Percentiles rank a stretch among this genome's conserved stretches.
These are phyloP conservation scores for Dittrichia graveolens DNA, from an alignment of 129 eudicot genomes.

Conservation along the genomic window DNA sequence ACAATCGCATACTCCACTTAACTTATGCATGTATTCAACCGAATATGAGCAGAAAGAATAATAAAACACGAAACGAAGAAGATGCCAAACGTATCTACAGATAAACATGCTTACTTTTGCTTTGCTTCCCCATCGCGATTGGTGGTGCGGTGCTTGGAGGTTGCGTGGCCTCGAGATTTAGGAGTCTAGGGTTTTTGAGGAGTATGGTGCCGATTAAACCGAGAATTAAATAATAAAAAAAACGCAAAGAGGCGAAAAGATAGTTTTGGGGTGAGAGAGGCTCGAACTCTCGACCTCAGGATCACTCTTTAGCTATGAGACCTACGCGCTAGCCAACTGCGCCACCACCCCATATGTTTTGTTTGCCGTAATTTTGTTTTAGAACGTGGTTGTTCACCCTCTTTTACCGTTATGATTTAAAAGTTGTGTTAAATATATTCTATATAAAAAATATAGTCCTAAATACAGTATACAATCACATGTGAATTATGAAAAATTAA, in stretches of 20 bases:
- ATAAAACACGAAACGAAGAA: not conserved
- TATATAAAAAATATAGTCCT: too few relatives aligned
- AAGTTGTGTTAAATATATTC: too few relatives aligned
- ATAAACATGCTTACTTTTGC: constrained; percentile 65
- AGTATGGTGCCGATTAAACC: not conserved
- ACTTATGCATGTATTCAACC: not conserved
- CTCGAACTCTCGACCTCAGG: constrained; percentile 82
- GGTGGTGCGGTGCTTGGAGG: not conserved
- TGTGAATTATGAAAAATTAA: too few relatives aligned
- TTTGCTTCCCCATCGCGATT: constrained; percentile 68
- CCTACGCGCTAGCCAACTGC: constrained; percentile 99
- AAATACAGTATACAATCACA: too few relatives aligned
- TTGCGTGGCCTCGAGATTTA: constrained; percentile 21
- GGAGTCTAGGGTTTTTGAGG: constrained; percentile 38
- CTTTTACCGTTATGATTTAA: too few relatives aligned
- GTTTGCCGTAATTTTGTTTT: not conserved
- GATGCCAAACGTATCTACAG: not conserved
- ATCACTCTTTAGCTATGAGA: constrained; percentile 89
- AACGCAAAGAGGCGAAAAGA: not conserved
- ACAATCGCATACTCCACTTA: not conserved
- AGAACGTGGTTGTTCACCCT: too few relatives aligned
- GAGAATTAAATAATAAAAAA: too few relatives aligned
- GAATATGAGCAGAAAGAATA: not conserved
- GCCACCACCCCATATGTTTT: constrained; percentile 59
- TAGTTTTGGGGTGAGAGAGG: constrained; percentile 51